Percentiles rank a stretch among this genome's conserved stretches.
Evolutionary conservation across 2,329 filamentous ascomycete species (phyloP).

Genomic region (Aspergillus piperis): DNA sequence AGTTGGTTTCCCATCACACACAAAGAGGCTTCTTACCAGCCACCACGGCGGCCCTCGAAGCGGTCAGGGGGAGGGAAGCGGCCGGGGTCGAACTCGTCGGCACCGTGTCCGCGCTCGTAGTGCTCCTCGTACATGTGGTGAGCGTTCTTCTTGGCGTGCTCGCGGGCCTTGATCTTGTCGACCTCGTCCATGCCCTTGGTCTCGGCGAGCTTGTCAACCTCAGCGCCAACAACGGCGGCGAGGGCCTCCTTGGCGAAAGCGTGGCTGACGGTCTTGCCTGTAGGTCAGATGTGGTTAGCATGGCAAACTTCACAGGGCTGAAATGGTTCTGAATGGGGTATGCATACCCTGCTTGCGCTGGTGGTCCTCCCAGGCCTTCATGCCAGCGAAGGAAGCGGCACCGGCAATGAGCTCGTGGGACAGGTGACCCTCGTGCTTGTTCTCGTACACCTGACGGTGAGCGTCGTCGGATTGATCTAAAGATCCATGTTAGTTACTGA

Average conservation of each 20-base stretch:
- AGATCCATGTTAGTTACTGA: background rate
- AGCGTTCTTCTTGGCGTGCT: conserved; percentile 49
- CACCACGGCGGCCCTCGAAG: conserved; percentile 1
- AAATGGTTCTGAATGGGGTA: background rate
- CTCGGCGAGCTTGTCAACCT: conserved; percentile 75
- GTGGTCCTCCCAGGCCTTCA: conserved; percentile 77
- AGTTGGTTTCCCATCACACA: conserved; percentile 2
- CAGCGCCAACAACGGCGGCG: conserved; percentile 69
- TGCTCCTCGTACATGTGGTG: conserved; percentile 64
- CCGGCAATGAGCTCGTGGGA: conserved; percentile 75
- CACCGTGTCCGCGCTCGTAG: conserved; percentile 51
- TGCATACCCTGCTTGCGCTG: conserved; percentile 67
- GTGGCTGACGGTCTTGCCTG: conserved; percentile 71
- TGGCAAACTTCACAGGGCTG: background rate
- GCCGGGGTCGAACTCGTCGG: conserved; percentile 57
- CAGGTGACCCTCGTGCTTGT: conserved; percentile 62
- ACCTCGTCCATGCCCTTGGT: conserved; percentile 65
- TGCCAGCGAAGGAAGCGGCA: conserved; percentile 74
- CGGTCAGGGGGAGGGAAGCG: background rate
- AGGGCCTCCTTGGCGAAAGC: conserved; percentile 76
- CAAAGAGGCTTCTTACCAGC: conserved; percentile 3
- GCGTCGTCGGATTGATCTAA: conserved; percentile 55
- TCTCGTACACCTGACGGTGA: conserved; percentile 58
- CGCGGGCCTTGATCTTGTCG: conserved; percentile 61
- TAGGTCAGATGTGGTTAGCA: background rate